Evolutionary conservation across 2,329 filamentous ascomycete species (phyloP), one percentile per base, ranked within the genome.

Genomic region (Aspergillus ibericus): DNA sequence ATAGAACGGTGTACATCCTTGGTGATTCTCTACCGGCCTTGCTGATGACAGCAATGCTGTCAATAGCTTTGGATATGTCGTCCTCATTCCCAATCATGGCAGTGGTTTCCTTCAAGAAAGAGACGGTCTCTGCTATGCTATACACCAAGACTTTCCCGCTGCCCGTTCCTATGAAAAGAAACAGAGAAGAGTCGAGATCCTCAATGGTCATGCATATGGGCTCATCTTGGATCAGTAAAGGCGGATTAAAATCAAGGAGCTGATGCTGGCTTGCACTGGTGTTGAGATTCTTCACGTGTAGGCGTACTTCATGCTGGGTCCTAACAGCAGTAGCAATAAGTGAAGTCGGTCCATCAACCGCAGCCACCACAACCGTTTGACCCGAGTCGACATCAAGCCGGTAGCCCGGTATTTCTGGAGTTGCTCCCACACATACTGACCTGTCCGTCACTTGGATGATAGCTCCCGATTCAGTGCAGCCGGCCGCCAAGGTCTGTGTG

Each of bases 401-500:
- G 52, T 58, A 62, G 35, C 64, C 70, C n/a, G 60, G 56, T n/a
- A 55, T 48, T 22, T 70, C 63, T 22, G 55, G 59, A 12, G 68
- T 63, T 18, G 68, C 59, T 20, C 72, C 69, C 8, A 77, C 56
- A 38, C 70, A 67, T 15, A 78, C 71, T 8, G 72, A 71, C 15
- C 55, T 66, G 42, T 73, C 66, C 9, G 79, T 81, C 36, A 82
- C 66, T 57, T 81, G 80, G 16, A 80, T 63, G 12, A 81, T 59
- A 7, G 71, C 59, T 27, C 73, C 72, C 4, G 66, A 63, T 15
- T 65, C 59, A 8, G 77, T 72, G 52, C 67, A 73, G 16, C 75
- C 77, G 7, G 76, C 78, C 27, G 78, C 76, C 27, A 83, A 61
- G 3, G 81, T 82, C 62, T 75, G 75, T 6, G 70, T 63, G 47